Conservation (phyloP, 768 basidiomycete genomes). For the Mrakia frigida region DNA sequence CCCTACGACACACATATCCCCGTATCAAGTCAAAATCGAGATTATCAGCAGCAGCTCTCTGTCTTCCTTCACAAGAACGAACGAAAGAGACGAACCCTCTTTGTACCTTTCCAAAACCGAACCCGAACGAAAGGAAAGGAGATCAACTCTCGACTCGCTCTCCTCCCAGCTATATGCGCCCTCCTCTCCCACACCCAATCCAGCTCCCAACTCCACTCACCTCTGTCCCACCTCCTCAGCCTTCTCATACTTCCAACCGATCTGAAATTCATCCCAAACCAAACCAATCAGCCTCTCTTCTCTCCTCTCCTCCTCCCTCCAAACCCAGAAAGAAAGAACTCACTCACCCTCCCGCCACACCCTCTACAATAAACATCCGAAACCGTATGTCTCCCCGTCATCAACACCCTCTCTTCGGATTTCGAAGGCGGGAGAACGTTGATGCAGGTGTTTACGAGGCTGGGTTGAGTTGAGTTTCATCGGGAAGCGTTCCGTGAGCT, state of each 20-base stretch:
- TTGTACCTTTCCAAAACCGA: constrained; percentile 38
- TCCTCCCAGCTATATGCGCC: not conserved
- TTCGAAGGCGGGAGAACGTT: constrained; percentile 39
- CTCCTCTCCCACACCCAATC: no score
- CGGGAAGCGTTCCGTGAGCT: no score
- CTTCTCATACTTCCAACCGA: constrained; percentile 44
- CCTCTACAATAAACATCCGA: not conserved
- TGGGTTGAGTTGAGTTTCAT: not conserved
- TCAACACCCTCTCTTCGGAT: constrained; percentile 39
- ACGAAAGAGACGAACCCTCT: constrained; percentile 37
- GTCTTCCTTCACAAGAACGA: no score
- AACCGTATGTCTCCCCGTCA: constrained; percentile 44
- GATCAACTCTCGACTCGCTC: not conserved
- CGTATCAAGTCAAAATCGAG: no score
- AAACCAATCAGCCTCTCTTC: constrained; percentile 36
- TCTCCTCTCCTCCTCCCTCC: not conserved
- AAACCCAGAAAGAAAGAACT: not conserved
- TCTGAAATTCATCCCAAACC: constrained; percentile 37
- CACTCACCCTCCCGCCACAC: not conserved
- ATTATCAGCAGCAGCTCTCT: no score
- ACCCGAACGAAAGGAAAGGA: not conserved
- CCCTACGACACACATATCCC: no score
- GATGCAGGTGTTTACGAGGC: constrained; percentile 44
- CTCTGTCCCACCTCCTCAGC: constrained; percentile 42
- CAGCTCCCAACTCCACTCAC: not conserved